These are phyloP conservation scores for Suillus decipiens DNA, from an alignment of 768 basidiomycete species.

Conservation along the genomic window DNA sequence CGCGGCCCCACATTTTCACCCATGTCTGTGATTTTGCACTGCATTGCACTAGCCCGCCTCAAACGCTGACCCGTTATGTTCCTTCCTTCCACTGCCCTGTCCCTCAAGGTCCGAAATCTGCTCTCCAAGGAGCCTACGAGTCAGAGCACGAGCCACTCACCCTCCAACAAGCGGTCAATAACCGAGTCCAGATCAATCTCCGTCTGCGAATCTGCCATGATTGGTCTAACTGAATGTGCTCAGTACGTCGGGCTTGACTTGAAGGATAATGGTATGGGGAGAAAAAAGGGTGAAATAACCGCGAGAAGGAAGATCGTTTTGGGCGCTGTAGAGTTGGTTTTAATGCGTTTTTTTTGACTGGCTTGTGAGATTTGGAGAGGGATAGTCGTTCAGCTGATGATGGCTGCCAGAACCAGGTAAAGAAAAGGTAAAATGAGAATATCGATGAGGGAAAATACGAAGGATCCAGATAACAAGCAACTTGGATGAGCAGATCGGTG, in stretches of 20 bases:
- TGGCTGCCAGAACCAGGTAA: conserved; percentile 26
- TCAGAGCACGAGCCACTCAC: conserved; percentile 54
- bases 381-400: conserved; percentile 20
- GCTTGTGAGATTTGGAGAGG: not conserved
- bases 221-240: conserved; percentile 20
- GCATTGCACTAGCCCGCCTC: conserved; percentile 1
- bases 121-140: conserved; percentile 15
- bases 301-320: conserved; percentile 25
- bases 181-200: conserved; percentile 99
- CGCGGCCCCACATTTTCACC: conserved; percentile 8
- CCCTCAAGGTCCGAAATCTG: conserved; percentile 8
- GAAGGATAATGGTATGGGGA: conserved; percentile 19
- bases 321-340: conserved; percentile 21
- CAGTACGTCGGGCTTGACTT: conserved; percentile 20
- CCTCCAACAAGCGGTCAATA: conserved; percentile 97
- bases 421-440: conserved; percentile 21
- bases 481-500: conserved; percentile 29
- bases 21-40: not conserved
- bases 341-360: conserved; percentile 15
- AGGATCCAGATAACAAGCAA: conserved; percentile 36
- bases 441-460: conserved; percentile 31
- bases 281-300: conserved; percentile 27
- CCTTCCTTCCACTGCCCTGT: not conserved
- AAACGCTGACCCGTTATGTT: not conserved
- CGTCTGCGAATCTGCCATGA: conserved; percentile 77